These are phyloP conservation scores for Tolypocladium sp. DNA, from an alignment of 2,329 filamentous ascomycete genomes.

Conservation along the genomic window DNA sequence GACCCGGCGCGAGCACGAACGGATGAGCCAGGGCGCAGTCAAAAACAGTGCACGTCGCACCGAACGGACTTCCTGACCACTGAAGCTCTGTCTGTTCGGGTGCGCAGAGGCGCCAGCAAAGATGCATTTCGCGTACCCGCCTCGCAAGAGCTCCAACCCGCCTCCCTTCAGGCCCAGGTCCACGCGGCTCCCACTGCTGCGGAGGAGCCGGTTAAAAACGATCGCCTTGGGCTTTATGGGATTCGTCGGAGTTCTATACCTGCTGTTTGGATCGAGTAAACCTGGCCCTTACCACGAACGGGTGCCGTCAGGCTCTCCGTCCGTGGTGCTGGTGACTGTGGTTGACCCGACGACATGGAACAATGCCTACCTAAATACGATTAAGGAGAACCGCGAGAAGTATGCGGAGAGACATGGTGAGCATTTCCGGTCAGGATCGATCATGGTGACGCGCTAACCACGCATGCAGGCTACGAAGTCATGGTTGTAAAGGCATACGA, in stretches of 20 bases:
- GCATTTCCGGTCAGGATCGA: constrained; percentile 10
- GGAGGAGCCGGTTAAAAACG: constrained; percentile 54
- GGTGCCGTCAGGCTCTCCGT: constrained; percentile 44
- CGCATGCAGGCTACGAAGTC: constrained; percentile 63
- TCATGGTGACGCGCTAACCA: neutral
- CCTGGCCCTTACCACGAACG: constrained; percentile 22
- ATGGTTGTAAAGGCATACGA: constrained; percentile 73
- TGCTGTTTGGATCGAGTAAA: constrained; percentile 36
- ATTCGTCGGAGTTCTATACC: constrained; percentile 50
- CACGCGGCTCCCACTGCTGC: constrained; percentile 41
- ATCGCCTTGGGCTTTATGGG: constrained; percentile 44
- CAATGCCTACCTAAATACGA: constrained; percentile 57
- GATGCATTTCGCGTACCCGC: constrained; percentile 88
- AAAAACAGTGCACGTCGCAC: neutral
- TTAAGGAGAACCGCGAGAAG: constrained; percentile 72
- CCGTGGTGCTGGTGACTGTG: constrained; percentile 75
- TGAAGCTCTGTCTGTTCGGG: neutral
- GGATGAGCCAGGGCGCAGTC: neutral
- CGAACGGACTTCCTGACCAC: neutral
- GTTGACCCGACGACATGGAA: constrained; percentile 60
- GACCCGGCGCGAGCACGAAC: neutral
- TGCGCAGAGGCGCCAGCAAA: constrained; percentile 12
- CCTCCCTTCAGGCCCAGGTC: constrained; percentile 59
- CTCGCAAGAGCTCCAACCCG: constrained; percentile 72
- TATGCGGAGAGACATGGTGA: constrained; percentile 84